phyloP scores from a whole-genome alignment of 2,329 filamentous ascomycete species.

The Alternaria infectoria region DNA sequence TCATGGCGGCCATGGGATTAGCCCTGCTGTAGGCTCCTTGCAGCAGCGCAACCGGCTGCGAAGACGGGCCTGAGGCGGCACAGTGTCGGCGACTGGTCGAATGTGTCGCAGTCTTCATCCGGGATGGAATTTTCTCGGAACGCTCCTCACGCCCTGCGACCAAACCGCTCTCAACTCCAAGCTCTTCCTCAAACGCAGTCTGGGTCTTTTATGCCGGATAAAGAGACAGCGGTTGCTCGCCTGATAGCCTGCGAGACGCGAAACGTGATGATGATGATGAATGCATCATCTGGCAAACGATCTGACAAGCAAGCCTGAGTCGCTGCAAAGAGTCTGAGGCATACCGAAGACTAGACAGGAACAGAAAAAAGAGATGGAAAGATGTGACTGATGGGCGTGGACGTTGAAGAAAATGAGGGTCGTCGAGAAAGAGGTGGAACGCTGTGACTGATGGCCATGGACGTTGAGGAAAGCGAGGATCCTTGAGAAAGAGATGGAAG shows the following conservation, averaged over 20 bases:
- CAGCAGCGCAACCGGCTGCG: background rate
- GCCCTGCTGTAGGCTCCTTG: background rate
- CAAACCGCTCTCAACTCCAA: background rate
- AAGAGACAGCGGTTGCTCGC: background rate
- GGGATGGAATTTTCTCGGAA: background rate
- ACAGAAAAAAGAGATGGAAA: background rate
- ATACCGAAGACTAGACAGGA: background rate
- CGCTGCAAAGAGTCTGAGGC: too few species aligned
- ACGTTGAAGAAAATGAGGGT: background rate
- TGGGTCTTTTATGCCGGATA: background rate
- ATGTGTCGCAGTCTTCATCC: background rate
- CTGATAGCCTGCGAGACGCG: background rate
- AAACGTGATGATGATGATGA: background rate
- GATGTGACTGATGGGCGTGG: background rate
- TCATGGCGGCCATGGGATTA: background rate
- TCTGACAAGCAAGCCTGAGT: background rate
- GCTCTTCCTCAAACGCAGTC: background rate
- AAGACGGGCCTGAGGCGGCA: background rate
- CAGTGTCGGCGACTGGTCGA: background rate
- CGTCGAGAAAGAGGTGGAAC: background rate
- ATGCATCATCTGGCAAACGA: background rate
- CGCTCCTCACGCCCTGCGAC: background rate
- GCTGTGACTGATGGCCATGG: background rate
- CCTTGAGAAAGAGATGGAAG: background rate
- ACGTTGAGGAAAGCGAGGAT: background rate